A percentile compares a stretch with the other conserved stretches of the same genome.
Conservation (phyloP, 148 eudicot genomes). For the Tetragonia tetragonoides region DNA sequence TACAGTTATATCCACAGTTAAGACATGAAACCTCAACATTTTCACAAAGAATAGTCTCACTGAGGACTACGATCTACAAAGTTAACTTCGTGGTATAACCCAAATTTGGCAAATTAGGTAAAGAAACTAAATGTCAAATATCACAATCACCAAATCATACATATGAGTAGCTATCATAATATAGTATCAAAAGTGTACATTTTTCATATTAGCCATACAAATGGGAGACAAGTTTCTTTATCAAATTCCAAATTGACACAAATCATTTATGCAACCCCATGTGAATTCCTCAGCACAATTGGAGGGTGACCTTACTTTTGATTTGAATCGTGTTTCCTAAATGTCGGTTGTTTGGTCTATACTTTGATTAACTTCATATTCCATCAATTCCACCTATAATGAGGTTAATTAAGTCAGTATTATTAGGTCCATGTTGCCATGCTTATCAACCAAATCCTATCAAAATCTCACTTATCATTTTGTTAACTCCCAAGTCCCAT, state of each 20-base stretch:
- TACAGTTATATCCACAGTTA: too few relatives aligned
- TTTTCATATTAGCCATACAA: slow-evolving; percentile 1
- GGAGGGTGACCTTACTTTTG: slow-evolving; percentile 16
- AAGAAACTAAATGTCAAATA: too few relatives aligned
- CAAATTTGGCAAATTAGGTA: too few relatives aligned
- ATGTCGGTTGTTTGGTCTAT: slow-evolving; percentile 21
- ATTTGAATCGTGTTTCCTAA: slow-evolving; percentile 10
- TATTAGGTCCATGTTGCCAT: neutral
- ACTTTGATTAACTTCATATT: neutral
- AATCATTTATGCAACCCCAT: slow-evolving; percentile 18
- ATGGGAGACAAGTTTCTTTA: slow-evolving; percentile 14
- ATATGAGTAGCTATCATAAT: slow-evolving; percentile 12
- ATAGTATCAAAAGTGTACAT: neutral
- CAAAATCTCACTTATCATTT: neutral
- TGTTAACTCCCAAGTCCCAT: neutral
- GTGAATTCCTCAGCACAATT: slow-evolving; percentile 15
- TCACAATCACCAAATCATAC: neutral
- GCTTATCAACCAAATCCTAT: neutral
- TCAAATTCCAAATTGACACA: slow-evolving; percentile 10
- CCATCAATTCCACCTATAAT: neutral
- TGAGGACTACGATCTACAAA: too few relatives aligned
- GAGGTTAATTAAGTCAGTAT: neutral
- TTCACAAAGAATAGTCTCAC: too few relatives aligned
- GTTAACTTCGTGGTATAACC: too few relatives aligned
- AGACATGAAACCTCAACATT: too few relatives aligned